Conservation (phyloP, 306 rosid genomes). For the Citrullus colocynthis region DNA sequence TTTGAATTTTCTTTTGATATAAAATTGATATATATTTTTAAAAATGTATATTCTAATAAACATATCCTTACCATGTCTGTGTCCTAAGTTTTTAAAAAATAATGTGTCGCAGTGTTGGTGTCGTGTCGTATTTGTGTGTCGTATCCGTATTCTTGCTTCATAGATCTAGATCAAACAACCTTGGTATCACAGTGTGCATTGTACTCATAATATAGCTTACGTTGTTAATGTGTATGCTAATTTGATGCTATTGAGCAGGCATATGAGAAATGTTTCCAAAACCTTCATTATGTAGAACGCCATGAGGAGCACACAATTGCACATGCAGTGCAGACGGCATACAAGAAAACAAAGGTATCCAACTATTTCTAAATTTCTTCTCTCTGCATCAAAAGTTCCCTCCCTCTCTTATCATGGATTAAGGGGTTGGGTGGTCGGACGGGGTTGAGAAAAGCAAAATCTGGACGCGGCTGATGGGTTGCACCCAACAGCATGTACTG, state of each 20-base stretch:
- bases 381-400: neutral
- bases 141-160: too few species aligned
- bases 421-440: neutral
- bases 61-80: too few species aligned
- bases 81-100: too few species aligned
- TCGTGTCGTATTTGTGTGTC: too few species aligned
- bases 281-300: constrained; percentile 74
- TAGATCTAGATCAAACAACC: neutral
- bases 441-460: too few species aligned
- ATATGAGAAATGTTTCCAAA: constrained; percentile 86
- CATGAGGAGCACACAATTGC: constrained; percentile 92
- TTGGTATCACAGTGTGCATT: neutral
- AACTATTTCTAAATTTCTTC: neutral
- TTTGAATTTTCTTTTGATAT: too few species aligned
- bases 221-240: neutral
- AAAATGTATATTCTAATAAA: too few species aligned
- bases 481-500: neutral
- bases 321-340: constrained; percentile 75
- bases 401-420: neutral
- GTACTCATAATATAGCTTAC: neutral
- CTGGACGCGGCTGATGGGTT: neutral
- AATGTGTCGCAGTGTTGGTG: too few species aligned
- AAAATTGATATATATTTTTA: too few species aligned
- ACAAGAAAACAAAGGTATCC: constrained; percentile 68
- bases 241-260: constrained; percentile 37